phyloP scores from a whole-genome alignment of 1,284 basidiomycete genomes.

The Boletus sp. region DNA sequence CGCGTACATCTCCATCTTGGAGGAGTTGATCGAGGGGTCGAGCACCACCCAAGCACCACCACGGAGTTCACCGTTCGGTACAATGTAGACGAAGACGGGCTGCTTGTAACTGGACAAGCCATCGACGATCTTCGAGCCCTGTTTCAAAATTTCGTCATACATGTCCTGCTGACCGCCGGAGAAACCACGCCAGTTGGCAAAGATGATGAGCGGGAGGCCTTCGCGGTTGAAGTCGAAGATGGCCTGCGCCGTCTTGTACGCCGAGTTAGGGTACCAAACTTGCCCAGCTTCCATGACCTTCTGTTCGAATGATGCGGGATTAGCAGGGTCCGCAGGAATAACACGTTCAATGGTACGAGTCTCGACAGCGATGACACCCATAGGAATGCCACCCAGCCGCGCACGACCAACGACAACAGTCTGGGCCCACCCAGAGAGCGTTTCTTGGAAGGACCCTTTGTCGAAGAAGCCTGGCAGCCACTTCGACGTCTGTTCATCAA shows the following conservation, averaged over 20 bases:
- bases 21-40: conserved; percentile 94
- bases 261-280: conserved; percentile 99
- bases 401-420: conserved; percentile 98
- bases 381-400: conserved; percentile 94
- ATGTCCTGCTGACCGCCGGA: conserved; percentile 99
- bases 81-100: conserved; percentile 99
- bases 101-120: conserved; percentile 97
- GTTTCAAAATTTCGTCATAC: conserved; percentile 94
- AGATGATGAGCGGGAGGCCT: conserved; percentile 95
- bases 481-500: conserved; percentile 74
- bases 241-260: conserved; percentile 99
- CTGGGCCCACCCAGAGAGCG: conserved; percentile 95
- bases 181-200: conserved; percentile 99
- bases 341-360: conserved; percentile 97
- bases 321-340: conserved; percentile 98
- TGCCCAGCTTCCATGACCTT: conserved; percentile 99
- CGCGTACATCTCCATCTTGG: conserved; percentile 99
- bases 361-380: conserved; percentile 98
- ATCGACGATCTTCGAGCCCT: conserved; percentile 97
- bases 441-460: conserved; percentile 95
- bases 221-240: conserved; percentile 99
- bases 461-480: conserved; percentile 96
- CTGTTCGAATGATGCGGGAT: conserved; percentile 96
- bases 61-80: conserved; percentile 97
- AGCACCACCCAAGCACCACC: conserved; percentile 99